phyloP scores from a whole-genome alignment of 331 rosid genomes.

The Ulmus americana region DNA sequence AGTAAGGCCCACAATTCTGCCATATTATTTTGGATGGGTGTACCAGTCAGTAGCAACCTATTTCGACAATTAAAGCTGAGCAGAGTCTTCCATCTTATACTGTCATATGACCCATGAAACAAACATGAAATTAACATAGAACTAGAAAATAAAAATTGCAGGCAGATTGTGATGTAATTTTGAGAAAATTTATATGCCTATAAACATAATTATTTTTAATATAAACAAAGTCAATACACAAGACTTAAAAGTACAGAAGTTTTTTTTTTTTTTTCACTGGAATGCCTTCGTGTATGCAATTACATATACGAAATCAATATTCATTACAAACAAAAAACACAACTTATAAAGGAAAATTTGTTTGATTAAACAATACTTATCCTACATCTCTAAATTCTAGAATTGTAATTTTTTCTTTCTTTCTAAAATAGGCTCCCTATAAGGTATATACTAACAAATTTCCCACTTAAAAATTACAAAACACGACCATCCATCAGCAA shows the following conservation, averaged over 20 bases:
- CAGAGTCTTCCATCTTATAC: slow-evolving; percentile 99
- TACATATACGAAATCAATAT: too few relatives aligned
- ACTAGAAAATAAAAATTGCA: background rate
- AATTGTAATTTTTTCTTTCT: too few relatives aligned
- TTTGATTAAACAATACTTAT: too few relatives aligned
- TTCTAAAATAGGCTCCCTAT: too few relatives aligned
- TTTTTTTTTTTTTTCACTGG: too few relatives aligned
- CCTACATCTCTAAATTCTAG: too few relatives aligned
- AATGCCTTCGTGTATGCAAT: too few relatives aligned
- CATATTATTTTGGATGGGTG: slow-evolving; percentile 97
- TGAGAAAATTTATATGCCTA: background rate
- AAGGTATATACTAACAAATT: too few relatives aligned
- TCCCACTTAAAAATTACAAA: too few relatives aligned
- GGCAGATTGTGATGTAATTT: background rate
- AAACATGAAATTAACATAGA: slow-evolving; percentile 4
- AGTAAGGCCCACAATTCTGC: slow-evolving; percentile 98
- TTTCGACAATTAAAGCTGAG: slow-evolving; percentile 97
- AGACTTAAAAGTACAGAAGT: background rate
- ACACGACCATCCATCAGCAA: background rate
- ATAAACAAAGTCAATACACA: background rate
- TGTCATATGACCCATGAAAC: slow-evolving; percentile 32
- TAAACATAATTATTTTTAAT: background rate
- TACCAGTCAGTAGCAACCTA: slow-evolving; percentile 86
- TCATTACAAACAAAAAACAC: too few relatives aligned
- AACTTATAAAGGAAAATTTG: too few relatives aligned